Evolutionary conservation across 2,329 filamentous ascomycete species (phyloP).

Genomic region (Sporothrix variecibatus): DNA sequence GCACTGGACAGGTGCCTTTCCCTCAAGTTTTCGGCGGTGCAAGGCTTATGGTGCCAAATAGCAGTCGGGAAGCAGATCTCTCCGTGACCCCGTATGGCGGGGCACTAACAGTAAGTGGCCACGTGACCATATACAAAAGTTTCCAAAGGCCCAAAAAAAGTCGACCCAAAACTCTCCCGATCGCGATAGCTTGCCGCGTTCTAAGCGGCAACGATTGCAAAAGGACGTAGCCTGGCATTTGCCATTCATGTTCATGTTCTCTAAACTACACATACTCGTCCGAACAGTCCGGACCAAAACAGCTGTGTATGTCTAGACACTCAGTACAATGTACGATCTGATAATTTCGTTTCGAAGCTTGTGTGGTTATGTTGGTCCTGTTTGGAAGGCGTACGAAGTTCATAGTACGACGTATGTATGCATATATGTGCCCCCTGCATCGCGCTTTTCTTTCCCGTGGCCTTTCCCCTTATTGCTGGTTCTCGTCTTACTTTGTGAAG

Average conservation of each 20-base stretch:
- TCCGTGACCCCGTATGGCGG: constrained; percentile 20
- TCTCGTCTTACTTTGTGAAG: not conserved
- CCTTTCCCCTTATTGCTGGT: not conserved
- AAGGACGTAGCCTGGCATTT: not conserved
- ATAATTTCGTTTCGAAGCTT: not conserved
- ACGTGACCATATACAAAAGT: constrained; percentile 6
- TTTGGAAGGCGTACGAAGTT: not conserved
- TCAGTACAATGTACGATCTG: not conserved
- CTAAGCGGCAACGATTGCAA: not conserved
- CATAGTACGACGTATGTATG: not conserved
- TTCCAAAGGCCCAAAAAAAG: not conserved
- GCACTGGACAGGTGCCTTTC: not conserved
- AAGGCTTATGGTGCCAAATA: not conserved
- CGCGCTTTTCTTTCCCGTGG: not conserved
- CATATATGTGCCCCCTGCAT: not conserved
- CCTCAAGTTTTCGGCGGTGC: not conserved
- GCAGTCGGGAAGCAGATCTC: constrained; percentile 15
- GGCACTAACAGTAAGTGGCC: not conserved
- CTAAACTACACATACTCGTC: not conserved
- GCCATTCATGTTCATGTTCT: not conserved
- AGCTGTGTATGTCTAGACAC: too few relatives aligned
- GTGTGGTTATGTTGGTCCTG: not conserved
- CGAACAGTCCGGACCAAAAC: too few relatives aligned
- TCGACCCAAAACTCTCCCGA: constrained; percentile 6
- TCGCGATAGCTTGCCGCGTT: not conserved